A percentile compares a stretch with the other conserved stretches of the same genome.
Conservation (phyloP, 768 basidiomycete species). For the Leccinellum albellum region DNA sequence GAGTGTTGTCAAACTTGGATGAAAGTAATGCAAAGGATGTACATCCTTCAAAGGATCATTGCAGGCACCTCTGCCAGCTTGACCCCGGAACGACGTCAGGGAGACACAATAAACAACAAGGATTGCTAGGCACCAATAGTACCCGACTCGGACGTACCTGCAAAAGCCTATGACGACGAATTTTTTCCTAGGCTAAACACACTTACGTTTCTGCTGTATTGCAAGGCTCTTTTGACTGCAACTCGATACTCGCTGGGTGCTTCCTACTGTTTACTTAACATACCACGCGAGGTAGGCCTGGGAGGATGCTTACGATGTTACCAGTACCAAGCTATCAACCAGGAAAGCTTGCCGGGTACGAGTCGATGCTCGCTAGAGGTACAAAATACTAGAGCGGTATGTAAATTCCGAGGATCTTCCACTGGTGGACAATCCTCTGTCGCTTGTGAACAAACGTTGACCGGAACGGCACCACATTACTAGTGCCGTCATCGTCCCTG, state of each 20-base stretch:
- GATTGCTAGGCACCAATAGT: neutral
- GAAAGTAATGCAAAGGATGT: neutral
- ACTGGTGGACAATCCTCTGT: neutral
- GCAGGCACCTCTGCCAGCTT: neutral
- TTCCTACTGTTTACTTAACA: too few species aligned
- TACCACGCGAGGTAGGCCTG: too few species aligned
- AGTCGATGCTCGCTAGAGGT: too few species aligned
- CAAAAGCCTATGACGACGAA: neutral
- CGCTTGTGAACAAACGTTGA: neutral
- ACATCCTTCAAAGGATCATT: neutral
- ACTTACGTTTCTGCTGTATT: neutral
- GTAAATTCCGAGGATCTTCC: too few species aligned
- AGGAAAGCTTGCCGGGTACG: too few species aligned
- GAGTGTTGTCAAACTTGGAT: too few species aligned
- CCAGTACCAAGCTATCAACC: too few species aligned
- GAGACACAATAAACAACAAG: neutral
- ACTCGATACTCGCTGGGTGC: too few species aligned
- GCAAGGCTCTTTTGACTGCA: too few species aligned
- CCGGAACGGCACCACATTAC: neutral
- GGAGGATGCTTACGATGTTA: too few species aligned
- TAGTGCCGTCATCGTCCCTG: too few species aligned
- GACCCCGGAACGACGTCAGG: neutral
- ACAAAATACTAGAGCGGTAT: too few species aligned
- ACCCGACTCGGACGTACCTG: neutral
- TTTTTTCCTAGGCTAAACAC: neutral